Conservation (phyloP, 495 filamentous ascomycete genomes). For the Astrothelium macrocarpum region DNA sequence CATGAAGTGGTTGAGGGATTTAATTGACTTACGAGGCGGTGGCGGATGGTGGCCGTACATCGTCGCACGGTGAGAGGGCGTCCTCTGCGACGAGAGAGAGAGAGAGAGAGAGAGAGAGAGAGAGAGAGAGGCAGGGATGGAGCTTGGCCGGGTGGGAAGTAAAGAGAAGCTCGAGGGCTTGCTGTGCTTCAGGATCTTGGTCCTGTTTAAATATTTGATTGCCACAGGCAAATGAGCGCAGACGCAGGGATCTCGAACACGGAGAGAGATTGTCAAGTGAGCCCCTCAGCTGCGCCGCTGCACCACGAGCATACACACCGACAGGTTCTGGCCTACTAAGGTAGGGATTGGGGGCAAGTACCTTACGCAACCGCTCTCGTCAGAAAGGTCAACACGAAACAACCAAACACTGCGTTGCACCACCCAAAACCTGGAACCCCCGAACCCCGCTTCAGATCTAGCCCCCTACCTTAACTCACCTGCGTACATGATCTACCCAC, state of each 20-base stretch:
- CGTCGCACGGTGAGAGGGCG: background rate
- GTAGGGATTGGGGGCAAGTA: background rate
- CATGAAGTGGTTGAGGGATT: too few relatives aligned
- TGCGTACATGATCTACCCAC: background rate
- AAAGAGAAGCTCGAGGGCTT: background rate
- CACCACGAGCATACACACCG: background rate
- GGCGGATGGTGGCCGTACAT: constrained; percentile 2
- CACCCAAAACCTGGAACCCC: background rate
- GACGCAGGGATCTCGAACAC: constrained; percentile 1
- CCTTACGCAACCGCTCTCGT: background rate
- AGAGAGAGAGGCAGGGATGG: background rate
- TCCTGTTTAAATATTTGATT: background rate
- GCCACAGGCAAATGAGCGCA: background rate
- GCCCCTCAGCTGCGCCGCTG: constrained; percentile 3
- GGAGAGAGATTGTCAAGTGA: background rate
- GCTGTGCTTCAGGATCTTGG: background rate
- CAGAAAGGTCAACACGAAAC: background rate
- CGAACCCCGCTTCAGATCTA: background rate
- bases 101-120: background rate
- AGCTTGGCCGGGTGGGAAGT: background rate
- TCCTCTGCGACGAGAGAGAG: background rate
- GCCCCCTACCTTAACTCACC: background rate
- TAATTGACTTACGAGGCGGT: background rate
- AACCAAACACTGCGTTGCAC: background rate
- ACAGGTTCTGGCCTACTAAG: background rate